A percentile compares a stretch with the other conserved stretches of the same genome.
These are phyloP conservation scores for Glaciozyma antarctica DNA, from an alignment of 768 basidiomycete species.

Conservation along the genomic window DNA sequence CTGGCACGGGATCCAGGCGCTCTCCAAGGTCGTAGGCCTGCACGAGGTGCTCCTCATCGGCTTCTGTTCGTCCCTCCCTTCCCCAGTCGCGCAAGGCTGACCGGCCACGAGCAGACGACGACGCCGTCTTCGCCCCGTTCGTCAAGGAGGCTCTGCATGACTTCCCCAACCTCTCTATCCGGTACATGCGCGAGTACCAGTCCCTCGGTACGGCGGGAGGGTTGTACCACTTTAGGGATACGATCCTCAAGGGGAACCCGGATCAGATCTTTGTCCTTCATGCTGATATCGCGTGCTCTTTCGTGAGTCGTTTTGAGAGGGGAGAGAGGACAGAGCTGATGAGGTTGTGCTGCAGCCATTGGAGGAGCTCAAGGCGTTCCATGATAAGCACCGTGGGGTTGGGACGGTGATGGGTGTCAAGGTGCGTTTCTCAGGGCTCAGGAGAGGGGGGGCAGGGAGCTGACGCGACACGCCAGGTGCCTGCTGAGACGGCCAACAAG, in stretches of 20 bases:
- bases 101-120: slow-evolving; percentile 36
- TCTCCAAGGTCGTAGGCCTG: slow-evolving; percentile 39
- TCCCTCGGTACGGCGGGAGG: slow-evolving; percentile 43
- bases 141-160: slow-evolving; percentile 42
- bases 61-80: slow-evolving; percentile 33
- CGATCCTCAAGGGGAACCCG: slow-evolving; percentile 40
- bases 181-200: slow-evolving; percentile 44
- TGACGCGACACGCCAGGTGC: slow-evolving; percentile 32
- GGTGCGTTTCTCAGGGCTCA: slow-evolving; percentile 28
- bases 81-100: neutral
- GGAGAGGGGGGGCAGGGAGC: neutral
- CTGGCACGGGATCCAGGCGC: slow-evolving; percentile 44
- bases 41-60: slow-evolving; percentile 43
- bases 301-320: neutral
- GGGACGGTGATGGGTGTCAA: slow-evolving; percentile 44
- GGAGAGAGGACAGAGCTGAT: neutral
- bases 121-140: slow-evolving; percentile 41
- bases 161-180: slow-evolving; percentile 43
- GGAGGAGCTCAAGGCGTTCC: slow-evolving; percentile 39
- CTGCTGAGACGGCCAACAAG: slow-evolving; percentile 40
- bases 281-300: slow-evolving; percentile 44
- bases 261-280: slow-evolving; percentile 45
- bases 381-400: slow-evolving; percentile 42
- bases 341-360: slow-evolving; percentile 31
- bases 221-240: slow-evolving; percentile 38